phyloP scores from a whole-genome alignment of 495 filamentous ascomycete genomes.

The Xylaria intraflava region DNA sequence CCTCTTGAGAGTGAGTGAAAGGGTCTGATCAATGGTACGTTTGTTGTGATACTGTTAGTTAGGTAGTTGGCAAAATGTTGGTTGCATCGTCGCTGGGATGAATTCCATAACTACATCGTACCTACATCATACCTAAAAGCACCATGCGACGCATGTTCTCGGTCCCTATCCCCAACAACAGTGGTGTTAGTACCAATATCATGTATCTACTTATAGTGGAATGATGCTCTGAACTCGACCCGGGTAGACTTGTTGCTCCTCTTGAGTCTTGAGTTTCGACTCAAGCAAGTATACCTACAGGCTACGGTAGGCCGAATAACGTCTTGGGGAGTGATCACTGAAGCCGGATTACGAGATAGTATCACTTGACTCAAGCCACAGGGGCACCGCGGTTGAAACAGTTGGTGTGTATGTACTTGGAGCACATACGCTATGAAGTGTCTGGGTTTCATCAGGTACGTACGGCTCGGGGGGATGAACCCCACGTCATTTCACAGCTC shows the following conservation, averaged over 20 bases:
- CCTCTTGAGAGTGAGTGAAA: no score
- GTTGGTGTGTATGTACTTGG: background rate
- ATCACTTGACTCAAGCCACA: constrained; percentile 4
- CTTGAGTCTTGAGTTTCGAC: no score
- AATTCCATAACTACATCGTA: background rate
- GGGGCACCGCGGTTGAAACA: background rate
- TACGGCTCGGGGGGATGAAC: background rate
- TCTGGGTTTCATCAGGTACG: background rate
- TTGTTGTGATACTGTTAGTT: background rate
- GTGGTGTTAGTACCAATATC: background rate
- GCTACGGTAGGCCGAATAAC: no score
- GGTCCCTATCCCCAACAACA: no score
- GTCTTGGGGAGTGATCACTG: background rate
- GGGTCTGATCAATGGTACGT: background rate
- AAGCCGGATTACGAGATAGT: background rate
- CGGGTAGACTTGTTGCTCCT: background rate
- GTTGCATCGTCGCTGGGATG: background rate
- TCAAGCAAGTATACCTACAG: no score
- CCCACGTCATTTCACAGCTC: background rate
- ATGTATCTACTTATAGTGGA: background rate
- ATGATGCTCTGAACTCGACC: background rate
- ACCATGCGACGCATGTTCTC: background rate
- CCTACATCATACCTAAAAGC: background rate
- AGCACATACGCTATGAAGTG: background rate
- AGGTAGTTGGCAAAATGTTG: background rate